These are phyloP conservation scores for Candida andamanensis DNA, from an alignment of 805 yeast genomes.

Conservation along the genomic window DNA sequence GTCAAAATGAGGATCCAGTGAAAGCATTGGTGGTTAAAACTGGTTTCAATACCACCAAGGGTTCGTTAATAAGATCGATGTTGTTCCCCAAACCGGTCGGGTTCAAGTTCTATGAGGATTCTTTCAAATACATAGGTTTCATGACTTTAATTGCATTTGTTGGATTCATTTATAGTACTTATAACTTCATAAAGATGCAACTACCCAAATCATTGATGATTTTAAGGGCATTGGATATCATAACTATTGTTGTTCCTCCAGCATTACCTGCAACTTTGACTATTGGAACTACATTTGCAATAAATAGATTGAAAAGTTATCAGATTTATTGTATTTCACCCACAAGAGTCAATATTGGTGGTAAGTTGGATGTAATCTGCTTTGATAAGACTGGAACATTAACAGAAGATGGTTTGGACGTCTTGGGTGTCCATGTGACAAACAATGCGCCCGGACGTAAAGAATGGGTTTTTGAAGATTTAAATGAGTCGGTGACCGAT, in stretches of 20 bases:
- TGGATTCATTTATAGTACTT: slow-evolving; percentile 81
- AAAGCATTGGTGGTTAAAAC: slow-evolving; percentile 84
- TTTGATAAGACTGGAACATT: slow-evolving; percentile 97
- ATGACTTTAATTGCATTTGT: slow-evolving; percentile 81
- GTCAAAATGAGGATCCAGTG: slow-evolving; percentile 69
- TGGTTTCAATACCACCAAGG: slow-evolving; percentile 94
- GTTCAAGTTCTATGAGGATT: slow-evolving; percentile 88
- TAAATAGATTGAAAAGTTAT: slow-evolving; percentile 59
- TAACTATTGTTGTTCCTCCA: slow-evolving; percentile 97
- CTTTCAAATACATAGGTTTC: slow-evolving; percentile 92
- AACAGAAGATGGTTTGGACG: slow-evolving; percentile 94
- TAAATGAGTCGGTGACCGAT: slow-evolving; percentile 11
- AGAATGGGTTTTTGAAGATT: slow-evolving; percentile 31
- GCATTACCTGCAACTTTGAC: slow-evolving; percentile 97
- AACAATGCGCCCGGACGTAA: slow-evolving; percentile 37
- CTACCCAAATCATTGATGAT: slow-evolving; percentile 65
- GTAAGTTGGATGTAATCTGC: slow-evolving; percentile 83
- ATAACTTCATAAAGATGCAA: slow-evolving; percentile 75
- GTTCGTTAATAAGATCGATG: slow-evolving; percentile 91
- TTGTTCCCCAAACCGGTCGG: slow-evolving; percentile 92
- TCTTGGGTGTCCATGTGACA: slow-evolving; percentile 52
- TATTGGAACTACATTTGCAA: slow-evolving; percentile 92
- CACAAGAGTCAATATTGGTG: slow-evolving; percentile 92
- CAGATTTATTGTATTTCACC: slow-evolving; percentile 89
- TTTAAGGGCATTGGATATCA: slow-evolving; percentile 84